These are phyloP conservation scores for Hirschioporus abietinus DNA, from an alignment of 768 basidiomycete genomes.

Conservation along the genomic window DNA sequence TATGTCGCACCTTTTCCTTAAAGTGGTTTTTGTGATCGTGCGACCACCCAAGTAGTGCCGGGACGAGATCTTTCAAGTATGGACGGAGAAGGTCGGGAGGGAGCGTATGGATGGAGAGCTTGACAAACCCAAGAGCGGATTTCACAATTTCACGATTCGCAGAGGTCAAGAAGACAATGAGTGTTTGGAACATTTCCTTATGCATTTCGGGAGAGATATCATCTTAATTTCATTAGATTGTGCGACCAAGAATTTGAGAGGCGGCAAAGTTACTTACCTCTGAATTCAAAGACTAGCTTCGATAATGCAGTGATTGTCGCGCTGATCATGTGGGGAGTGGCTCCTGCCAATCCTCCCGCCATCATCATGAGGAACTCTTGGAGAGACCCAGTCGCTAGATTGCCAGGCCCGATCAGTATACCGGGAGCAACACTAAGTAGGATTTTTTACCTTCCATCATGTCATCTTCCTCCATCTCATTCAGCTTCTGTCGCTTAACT, in stretches of 20 bases:
- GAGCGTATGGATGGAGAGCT: constrained; percentile 86
- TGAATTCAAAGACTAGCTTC: constrained; percentile 93
- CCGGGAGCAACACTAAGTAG: not conserved
- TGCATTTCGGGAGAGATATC: constrained; percentile 66
- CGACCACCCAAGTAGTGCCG: constrained; percentile 84
- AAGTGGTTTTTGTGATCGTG: constrained; percentile 99
- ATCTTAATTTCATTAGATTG: constrained; percentile 28
- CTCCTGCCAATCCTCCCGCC: constrained; percentile 88
- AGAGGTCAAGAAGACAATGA: constrained; percentile 78
- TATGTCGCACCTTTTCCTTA: constrained; percentile 93
- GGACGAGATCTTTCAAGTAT: constrained; percentile 72
- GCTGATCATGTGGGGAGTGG: constrained; percentile 96
- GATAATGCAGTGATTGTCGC: constrained; percentile 94
- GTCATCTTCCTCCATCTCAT: constrained; percentile 77
- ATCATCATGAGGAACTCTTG: constrained; percentile 97
- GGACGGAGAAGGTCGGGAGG: constrained; percentile 67
- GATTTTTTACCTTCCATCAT: constrained; percentile 36
- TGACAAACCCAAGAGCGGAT: constrained; percentile 91
- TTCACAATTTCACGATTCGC: constrained; percentile 98
- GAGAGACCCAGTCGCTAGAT: constrained; percentile 60
- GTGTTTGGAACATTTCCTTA: constrained; percentile 77
- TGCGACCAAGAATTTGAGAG: not conserved
- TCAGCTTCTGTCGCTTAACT: constrained; percentile 69
- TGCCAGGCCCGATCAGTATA: constrained; percentile 9
- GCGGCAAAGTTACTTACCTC: constrained; percentile 44